These are phyloP conservation scores for Turritis glabra DNA, from an alignment of 345 rosid species.

Conservation along the genomic window DNA sequence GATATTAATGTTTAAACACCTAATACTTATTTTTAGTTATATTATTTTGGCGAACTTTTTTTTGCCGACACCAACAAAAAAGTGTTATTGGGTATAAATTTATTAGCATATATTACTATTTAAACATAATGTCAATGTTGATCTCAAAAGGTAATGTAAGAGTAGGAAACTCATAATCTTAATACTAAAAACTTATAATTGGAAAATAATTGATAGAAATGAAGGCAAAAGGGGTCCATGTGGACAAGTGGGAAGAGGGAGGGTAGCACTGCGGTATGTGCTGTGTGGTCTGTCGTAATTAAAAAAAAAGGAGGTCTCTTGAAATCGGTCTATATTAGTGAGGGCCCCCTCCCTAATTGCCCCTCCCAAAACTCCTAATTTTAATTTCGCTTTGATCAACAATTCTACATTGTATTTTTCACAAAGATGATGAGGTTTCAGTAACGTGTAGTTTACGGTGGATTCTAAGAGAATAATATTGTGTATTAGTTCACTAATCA, in stretches of 20 bases:
- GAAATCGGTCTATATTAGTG: background rate
- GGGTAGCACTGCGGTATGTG: slow-evolving; percentile 22
- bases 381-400: background rate
- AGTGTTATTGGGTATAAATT: background rate
- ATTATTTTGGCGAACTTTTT: background rate
- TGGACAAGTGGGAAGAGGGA: slow-evolving; percentile 27
- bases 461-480: background rate
- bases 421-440: background rate
- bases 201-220: slow-evolving; percentile 17
- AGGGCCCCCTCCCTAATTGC: slow-evolving; percentile 13
- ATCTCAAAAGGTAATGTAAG: background rate
- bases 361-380: background rate
- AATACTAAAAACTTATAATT: background rate
- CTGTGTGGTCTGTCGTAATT: slow-evolving; percentile 17
- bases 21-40: background rate
- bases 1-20: background rate
- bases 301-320: background rate
- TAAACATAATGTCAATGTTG: background rate
- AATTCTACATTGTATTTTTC: no score
- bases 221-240: slow-evolving; percentile 25
- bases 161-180: background rate
- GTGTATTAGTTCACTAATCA: background rate
- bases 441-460: background rate
- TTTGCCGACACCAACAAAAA: background rate
- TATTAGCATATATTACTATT: background rate